Evolutionary conservation across 2,329 filamentous ascomycete genomes (phyloP).

Genomic region (Phialophora chinensis): DNA sequence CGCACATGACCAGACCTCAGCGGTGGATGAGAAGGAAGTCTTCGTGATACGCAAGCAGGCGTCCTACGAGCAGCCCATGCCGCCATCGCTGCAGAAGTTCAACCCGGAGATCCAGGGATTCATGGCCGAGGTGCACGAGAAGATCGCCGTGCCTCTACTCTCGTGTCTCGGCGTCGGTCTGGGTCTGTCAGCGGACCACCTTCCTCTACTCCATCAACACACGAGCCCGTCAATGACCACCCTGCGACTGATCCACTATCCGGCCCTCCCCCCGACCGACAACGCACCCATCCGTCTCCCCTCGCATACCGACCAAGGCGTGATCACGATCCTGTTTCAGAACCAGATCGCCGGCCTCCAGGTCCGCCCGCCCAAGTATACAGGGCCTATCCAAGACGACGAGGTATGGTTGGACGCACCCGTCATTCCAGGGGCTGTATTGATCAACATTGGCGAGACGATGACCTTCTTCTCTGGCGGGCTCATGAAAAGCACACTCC

Average conservation of each 20-base stretch:
- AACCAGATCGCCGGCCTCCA: constrained; percentile 64
- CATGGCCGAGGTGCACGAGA: constrained; percentile 29
- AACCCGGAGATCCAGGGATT: constrained; percentile 31
- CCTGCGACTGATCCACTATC: constrained; percentile 77
- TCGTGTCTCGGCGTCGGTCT: constrained; percentile 71
- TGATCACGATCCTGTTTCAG: constrained; percentile 62
- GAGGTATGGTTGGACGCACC: constrained; percentile 57
- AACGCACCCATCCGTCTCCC: constrained; percentile 74
- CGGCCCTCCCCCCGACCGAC: constrained; percentile 62
- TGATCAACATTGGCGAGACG: constrained; percentile 59
- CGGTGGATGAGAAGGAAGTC: constrained; percentile 27
- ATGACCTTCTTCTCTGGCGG: constrained; percentile 56
- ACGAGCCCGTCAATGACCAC: constrained; percentile 64
- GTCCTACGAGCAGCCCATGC: constrained; percentile 32
- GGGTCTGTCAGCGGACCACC: constrained; percentile 68
- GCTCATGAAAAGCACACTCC: constrained; percentile 57
- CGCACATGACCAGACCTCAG: constrained; percentile 16
- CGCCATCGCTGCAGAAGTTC: constrained; percentile 20
- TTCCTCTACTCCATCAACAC: constrained; percentile 76
- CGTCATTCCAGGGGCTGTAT: constrained; percentile 54
- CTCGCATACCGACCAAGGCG: constrained; percentile 66
- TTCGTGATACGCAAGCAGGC: constrained; percentile 29
- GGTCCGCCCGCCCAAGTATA: constrained; percentile 62
- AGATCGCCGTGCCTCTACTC: constrained; percentile 31
- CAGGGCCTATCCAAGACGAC: constrained; percentile 45